Conservation (phyloP, 1,284 basidiomycete genomes). For the Ceratobasidium sp. region DNA sequence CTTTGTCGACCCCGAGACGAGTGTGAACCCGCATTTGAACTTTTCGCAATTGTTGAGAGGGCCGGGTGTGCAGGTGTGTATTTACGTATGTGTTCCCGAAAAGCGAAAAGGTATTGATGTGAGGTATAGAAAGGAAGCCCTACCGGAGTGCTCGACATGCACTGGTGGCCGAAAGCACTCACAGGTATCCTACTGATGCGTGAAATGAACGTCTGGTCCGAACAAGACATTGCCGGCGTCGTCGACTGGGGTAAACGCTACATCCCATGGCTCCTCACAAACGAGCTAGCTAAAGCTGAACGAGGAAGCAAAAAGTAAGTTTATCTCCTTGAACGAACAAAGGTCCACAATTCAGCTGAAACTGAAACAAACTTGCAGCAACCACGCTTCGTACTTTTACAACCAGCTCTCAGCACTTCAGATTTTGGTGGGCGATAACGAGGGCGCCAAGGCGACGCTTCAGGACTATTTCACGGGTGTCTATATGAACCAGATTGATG, state of each 20-base stretch:
- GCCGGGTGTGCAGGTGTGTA: constrained; percentile 49
- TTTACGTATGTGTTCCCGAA: constrained; percentile 43
- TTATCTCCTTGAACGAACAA: background rate
- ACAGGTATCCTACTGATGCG: constrained; percentile 53
- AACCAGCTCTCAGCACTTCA: constrained; percentile 67
- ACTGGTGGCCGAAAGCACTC: constrained; percentile 52
- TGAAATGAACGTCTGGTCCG: constrained; percentile 42
- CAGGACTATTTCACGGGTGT: constrained; percentile 64
- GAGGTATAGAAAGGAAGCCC: constrained; percentile 44
- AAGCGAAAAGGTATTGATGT: constrained; percentile 42
- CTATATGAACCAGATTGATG: constrained; percentile 68
- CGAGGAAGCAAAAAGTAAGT: constrained; percentile 51
- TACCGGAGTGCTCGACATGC: constrained; percentile 53
- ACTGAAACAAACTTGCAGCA: constrained; percentile 45
- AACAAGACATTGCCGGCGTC: constrained; percentile 42
- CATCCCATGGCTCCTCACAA: constrained; percentile 53
- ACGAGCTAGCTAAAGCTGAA: constrained; percentile 52
- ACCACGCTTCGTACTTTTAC: constrained; percentile 57
- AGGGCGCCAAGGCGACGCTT: constrained; percentile 62
- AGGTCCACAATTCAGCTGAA: background rate
- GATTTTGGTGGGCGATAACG: constrained; percentile 64
- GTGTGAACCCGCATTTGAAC: constrained; percentile 58
- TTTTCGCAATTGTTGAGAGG: constrained; percentile 59
- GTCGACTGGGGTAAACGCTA: constrained; percentile 53
- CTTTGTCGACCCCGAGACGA: constrained; percentile 56